Evolutionary conservation across 441 rosid genomes (phyloP), one percentile per base, ranked within the genome.

Genomic region (Populus hybrid): DNA sequence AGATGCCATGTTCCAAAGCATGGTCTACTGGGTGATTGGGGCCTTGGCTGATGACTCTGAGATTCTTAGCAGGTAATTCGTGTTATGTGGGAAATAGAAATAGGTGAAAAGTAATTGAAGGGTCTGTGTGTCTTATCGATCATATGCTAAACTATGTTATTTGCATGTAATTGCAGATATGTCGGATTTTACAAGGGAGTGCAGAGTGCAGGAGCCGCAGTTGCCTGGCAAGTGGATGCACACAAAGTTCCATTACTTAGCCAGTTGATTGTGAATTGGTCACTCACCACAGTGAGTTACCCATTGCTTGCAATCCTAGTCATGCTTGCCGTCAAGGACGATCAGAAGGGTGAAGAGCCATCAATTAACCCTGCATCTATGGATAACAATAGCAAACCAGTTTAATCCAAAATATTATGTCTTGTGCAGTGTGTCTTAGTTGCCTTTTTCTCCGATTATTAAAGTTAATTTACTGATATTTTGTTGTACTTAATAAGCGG

Each of bases 101-200:
- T 42, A 42, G 53, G 18, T 12, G 53, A 45, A 45, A 53, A 53
- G 61, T 53, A 18, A 53, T 56, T 7, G 63, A 56, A 56, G 64
- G 24, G 11, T 59, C 1, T n/a, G 24, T 1, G 5, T 8, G 24
- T 59, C 64, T 59, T 59, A 8, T 59, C 1, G 2, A 59, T 59
- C 64, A 59, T 29, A 29, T 29, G 9, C 64, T 59, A n/a, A 59
- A 59, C 38, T 10, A 40, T 9, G 24, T 38, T 64, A 18, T 50
- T 38, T 18, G 68, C 23, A 61, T 9, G 16, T 42, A 50, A 42
- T 63, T 82, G 83, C 87, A 91, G 92, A 76, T 89, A 89, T 38
- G 83, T 76, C 2, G 93, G 92, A 18, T 91, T 91, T 83, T 91
- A 89, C 69, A 91, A 89, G 74, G 93, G 93, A 75, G 88, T 89